Evolutionary conservation across 2,329 filamentous ascomycete genomes (phyloP).

Genomic region (Magnaporthales sp.): DNA sequence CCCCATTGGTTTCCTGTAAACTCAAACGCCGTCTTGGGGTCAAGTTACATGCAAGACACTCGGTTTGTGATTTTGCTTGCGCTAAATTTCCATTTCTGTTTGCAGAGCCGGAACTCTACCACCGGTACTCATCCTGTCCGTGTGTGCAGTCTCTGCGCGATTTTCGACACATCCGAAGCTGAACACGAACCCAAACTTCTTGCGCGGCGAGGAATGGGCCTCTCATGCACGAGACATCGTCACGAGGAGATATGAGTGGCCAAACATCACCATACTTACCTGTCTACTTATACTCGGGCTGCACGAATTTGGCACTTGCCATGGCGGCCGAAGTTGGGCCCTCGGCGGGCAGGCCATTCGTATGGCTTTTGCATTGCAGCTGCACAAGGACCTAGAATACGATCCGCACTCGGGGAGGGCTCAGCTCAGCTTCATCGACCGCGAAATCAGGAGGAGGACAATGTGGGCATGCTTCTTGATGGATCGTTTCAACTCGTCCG

Average conservation of each 20-base stretch:
- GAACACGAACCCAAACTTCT: slow-evolving; percentile 66
- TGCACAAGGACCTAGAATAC: slow-evolving; percentile 84
- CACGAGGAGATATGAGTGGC: slow-evolving; percentile 80
- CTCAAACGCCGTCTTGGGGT: no score
- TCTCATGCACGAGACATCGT: slow-evolving; percentile 80
- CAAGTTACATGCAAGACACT: not conserved
- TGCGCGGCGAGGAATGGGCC: slow-evolving; percentile 88
- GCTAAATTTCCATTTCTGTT: slow-evolving; percentile 7
- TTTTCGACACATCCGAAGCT: slow-evolving; percentile 86
- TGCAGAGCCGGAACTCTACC: slow-evolving; percentile 68
- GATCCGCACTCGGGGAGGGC: slow-evolving; percentile 62
- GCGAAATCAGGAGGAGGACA: slow-evolving; percentile 82
- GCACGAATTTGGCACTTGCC: slow-evolving; percentile 94
- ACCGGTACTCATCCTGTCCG: slow-evolving; percentile 83
- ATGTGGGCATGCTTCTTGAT: slow-evolving; percentile 99
- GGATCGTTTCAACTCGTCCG: slow-evolving; percentile 96
- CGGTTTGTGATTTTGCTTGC: not conserved
- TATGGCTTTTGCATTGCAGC: slow-evolving; percentile 92
- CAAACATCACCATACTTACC: slow-evolving; percentile 91
- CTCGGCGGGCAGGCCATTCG: slow-evolving; percentile 89
- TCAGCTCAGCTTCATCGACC: slow-evolving; percentile 79
- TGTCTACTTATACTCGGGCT: slow-evolving; percentile 81
- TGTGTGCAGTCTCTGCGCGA: slow-evolving; percentile 90
- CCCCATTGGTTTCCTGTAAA: no score
- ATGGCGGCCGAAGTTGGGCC: slow-evolving; percentile 92